A percentile compares a stretch with the other conserved stretches of the same genome.
Evolutionary conservation across 2,329 filamentous ascomycete species (phyloP).

Genomic region (Colletotrichum sp.): DNA sequence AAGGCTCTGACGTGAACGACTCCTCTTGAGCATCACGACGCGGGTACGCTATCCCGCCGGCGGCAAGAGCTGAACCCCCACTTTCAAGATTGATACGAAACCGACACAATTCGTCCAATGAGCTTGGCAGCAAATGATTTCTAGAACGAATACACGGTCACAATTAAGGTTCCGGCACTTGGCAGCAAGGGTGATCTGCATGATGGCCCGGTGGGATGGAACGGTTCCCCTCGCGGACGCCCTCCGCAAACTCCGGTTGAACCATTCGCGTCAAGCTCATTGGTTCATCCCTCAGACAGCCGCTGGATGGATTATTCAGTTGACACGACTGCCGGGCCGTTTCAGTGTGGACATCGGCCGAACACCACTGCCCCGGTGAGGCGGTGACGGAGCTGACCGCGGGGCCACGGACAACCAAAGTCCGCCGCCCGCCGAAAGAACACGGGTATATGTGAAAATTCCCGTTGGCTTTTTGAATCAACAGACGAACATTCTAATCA

Average conservation of each 20-base stretch:
- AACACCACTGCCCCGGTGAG: not conserved
- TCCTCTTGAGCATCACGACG: not conserved
- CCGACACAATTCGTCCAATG: not conserved
- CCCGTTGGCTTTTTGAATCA: not conserved
- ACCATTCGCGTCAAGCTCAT: not conserved
- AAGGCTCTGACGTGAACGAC: not conserved
- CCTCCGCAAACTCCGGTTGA: not conserved
- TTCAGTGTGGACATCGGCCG: not conserved
- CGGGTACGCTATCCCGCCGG: not conserved
- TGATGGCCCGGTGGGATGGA: not conserved
- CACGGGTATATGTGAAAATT: not conserved
- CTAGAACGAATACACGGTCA: not conserved
- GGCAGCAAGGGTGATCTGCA: not conserved
- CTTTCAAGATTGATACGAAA: not conserved
- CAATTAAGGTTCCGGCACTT: not conserved
- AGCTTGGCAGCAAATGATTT: not conserved
- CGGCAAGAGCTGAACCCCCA: not conserved
- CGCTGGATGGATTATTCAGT: not conserved
- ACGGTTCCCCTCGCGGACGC: not conserved
- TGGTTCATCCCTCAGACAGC: not conserved
- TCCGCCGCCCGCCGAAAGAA: not conserved
- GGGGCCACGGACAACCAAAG: not conserved
- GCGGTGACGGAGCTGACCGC: not conserved
- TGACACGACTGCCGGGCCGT: not conserved
- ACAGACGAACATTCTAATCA: not conserved